These are phyloP conservation scores for Cryptosporidium xiaoi DNA, from an alignment of 169 alveolate species.

Conservation along the genomic window DNA sequence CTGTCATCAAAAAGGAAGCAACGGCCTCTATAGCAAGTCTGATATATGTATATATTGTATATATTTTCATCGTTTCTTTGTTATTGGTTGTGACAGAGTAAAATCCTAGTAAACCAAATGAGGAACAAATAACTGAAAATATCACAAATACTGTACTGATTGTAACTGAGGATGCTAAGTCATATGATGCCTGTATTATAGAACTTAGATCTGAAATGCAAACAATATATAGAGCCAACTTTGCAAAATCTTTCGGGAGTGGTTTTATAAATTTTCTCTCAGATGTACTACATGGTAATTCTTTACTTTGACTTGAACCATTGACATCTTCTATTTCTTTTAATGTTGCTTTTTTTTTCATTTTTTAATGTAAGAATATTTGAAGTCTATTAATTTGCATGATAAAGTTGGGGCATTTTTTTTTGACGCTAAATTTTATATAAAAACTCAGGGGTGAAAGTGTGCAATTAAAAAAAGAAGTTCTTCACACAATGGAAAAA, in stretches of 20 bases:
- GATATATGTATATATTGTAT: conserved; percentile 35
- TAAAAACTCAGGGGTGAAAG: no score
- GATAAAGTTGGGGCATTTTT: no score
- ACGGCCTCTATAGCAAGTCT: conserved; percentile 22
- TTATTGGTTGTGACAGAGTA: conserved; percentile 11
- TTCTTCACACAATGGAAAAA: conserved; percentile 16
- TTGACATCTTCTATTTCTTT: not conserved
- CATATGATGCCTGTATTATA: conserved; percentile 44
- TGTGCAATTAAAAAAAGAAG: no score
- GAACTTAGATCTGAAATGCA: conserved; percentile 56
- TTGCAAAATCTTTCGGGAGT: conserved; percentile 49
- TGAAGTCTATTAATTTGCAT: no score
- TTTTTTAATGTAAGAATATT: not conserved
- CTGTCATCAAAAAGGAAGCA: conserved; percentile 28
- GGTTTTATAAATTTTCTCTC: conserved; percentile 25
- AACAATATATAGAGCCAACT: conserved; percentile 53
- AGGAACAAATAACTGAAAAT: conserved; percentile 51
- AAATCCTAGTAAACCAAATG: conserved; percentile 52
- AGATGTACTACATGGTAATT: not conserved
- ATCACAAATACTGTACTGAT: conserved; percentile 45
- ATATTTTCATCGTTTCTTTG: conserved; percentile 25
- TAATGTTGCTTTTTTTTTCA: not conserved
- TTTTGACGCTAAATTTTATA: no score
- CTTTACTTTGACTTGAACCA: not conserved
- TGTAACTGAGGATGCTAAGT: conserved; percentile 29